Conservation (phyloP, 2,329 filamentous ascomycete genomes). For the Botrytis fabae region DNA sequence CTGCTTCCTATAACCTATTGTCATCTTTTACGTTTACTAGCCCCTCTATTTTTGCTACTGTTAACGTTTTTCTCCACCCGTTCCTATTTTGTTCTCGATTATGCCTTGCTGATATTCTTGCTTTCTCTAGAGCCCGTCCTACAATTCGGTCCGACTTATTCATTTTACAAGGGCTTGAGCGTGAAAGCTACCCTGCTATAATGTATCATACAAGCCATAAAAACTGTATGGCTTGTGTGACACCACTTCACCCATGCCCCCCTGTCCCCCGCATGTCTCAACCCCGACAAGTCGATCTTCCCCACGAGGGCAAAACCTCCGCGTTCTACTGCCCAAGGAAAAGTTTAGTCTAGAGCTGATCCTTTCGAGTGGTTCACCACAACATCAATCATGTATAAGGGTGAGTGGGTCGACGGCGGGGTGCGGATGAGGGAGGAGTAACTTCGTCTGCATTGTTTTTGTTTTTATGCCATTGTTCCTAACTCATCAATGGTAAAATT, state of each 20-base stretch:
- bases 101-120: background rate
- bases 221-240: conserved; percentile 7
- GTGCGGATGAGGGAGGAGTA: background rate
- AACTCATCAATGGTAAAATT: background rate
- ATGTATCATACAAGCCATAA: background rate
- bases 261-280: conserved; percentile 23
- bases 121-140: conserved; percentile 4
- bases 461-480: background rate
- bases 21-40: background rate
- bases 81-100: no score
- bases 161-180: conserved; percentile 13
- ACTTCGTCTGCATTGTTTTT: background rate
- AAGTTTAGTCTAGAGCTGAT: background rate
- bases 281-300: conserved; percentile 21
- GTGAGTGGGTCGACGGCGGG: background rate
- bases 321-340: background rate
- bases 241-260: conserved; percentile 19
- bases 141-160: conserved; percentile 24
- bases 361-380: background rate
- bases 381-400: conserved; percentile 6
- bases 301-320: conserved; percentile 20
- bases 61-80: background rate
- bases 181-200: conserved; percentile 11
- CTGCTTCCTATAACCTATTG: background rate
- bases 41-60: no score